Percentiles rank a stretch among this genome's conserved stretches.
Conservation (phyloP, 441 rosid species). For the Gossypium lobatum region DNA sequence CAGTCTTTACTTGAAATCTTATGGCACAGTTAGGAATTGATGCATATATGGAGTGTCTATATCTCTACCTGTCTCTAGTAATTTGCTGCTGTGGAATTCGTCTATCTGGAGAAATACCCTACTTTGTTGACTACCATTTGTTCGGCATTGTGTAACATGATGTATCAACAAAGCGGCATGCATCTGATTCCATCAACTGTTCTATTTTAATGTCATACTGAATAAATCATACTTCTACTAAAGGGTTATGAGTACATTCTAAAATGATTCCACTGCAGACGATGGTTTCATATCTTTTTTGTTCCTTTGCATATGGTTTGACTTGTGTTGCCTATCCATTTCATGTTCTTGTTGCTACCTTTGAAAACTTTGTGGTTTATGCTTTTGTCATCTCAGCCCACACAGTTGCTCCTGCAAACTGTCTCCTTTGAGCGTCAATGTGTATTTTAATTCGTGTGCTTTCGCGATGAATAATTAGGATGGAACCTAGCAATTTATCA, state of each 20-base stretch:
- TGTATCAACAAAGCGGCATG: not conserved
- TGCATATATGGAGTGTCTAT: not conserved
- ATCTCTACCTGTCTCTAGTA: not conserved
- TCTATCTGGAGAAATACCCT: not conserved
- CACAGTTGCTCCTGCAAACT: not conserved
- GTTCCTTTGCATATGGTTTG: not conserved
- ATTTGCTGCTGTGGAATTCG: not conserved
- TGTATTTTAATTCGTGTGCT: too few species aligned
- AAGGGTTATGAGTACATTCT: not conserved
- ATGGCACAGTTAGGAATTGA: not conserved
- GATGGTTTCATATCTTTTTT: not conserved
- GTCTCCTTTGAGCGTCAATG: not conserved
- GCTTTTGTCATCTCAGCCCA: not conserved
- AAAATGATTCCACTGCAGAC: not conserved
- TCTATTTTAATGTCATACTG: not conserved
- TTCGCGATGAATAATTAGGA: not conserved
- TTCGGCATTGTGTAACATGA: not conserved
- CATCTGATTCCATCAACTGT: not conserved
- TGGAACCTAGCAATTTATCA: constrained; percentile 35
- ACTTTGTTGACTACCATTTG: not conserved
- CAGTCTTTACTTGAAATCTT: not conserved
- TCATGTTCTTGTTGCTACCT: not conserved
- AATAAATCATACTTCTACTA: not conserved
- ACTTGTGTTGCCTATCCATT: not conserved
- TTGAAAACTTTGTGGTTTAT: not conserved